Percentiles rank a stretch among this genome's conserved stretches.
Evolutionary conservation across 1,139 yeast species (phyloP).

Genomic region (Saccharomyces hybrid): DNA sequence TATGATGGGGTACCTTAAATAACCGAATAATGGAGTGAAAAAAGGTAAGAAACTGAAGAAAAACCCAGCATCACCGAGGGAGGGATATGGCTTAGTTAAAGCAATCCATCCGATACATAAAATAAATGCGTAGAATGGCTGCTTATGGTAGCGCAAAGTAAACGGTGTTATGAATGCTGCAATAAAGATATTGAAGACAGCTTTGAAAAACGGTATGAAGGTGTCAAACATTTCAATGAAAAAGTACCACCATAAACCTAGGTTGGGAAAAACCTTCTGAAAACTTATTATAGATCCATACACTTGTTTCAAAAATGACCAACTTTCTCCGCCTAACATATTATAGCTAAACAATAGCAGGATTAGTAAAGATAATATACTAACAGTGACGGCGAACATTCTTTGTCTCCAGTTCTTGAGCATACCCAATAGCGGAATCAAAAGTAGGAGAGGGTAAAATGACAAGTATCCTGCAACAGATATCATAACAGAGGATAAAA

Average conservation of each 20-base stretch:
- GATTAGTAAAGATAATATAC: too few species aligned
- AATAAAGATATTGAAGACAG: slow-evolving; percentile 75
- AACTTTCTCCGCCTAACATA: background rate
- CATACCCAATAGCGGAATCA: slow-evolving; percentile 46
- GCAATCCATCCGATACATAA: slow-evolving; percentile 58
- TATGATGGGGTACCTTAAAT: slow-evolving; percentile 39
- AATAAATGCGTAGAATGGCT: slow-evolving; percentile 61
- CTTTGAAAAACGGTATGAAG: slow-evolving; percentile 74
- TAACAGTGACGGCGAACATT: too few species aligned
- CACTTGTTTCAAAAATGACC: background rate
- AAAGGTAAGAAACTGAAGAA: slow-evolving; percentile 55
- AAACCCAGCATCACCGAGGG: slow-evolving; percentile 74
- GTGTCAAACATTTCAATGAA: slow-evolving; percentile 92
- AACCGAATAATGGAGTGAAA: slow-evolving; percentile 39
- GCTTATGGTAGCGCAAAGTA: slow-evolving; percentile 56
- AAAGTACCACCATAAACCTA: slow-evolving; percentile 98
- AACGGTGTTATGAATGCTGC: slow-evolving; percentile 64
- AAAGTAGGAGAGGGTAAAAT: slow-evolving; percentile 49
- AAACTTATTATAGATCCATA: slow-evolving; percentile 42
- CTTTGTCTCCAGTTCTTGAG: slow-evolving; percentile 11
- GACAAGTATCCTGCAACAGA: slow-evolving; percentile 61
- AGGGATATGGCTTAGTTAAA: slow-evolving; percentile 79
- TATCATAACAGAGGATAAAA: slow-evolving; percentile 45
- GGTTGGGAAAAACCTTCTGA: slow-evolving; percentile 52
- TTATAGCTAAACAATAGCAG: slow-evolving; percentile 38